These are phyloP conservation scores for Trametes versicolor DNA, from an alignment of 1,284 basidiomycete species.

Conservation along the genomic window DNA sequence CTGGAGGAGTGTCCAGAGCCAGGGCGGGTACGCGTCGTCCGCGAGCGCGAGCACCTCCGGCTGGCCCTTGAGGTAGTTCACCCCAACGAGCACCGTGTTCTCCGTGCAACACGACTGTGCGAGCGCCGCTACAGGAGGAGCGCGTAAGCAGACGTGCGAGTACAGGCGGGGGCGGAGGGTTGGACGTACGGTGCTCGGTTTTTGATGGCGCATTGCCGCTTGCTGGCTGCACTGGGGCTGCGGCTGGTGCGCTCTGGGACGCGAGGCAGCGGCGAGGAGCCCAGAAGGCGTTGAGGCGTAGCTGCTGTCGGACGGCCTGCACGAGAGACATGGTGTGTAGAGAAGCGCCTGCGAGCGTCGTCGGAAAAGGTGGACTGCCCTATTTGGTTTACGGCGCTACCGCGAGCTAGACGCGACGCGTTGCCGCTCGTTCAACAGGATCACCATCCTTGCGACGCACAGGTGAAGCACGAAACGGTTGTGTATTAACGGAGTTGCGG, in stretches of 20 bases:
- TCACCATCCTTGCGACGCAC: background rate
- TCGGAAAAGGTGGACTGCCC: slow-evolving; percentile 13
- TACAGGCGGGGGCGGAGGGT: background rate
- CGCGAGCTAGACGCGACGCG: background rate
- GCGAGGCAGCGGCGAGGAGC: slow-evolving; percentile 38
- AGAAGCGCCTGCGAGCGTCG: slow-evolving; percentile 16
- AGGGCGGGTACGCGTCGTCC: slow-evolving; percentile 89
- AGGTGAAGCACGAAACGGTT: background rate
- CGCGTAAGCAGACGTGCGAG: background rate
- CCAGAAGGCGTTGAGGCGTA: slow-evolving; percentile 36
- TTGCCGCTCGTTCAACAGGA: background rate
- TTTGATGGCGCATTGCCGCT: slow-evolving; percentile 11
- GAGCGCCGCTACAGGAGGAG: slow-evolving; percentile 15
- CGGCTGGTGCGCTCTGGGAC: slow-evolving; percentile 27
- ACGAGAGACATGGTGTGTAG: slow-evolving; percentile 40
- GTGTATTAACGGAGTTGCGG: slow-evolving; percentile 9
- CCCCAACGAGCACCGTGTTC: slow-evolving; percentile 78
- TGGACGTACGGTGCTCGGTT: slow-evolving; percentile 17
- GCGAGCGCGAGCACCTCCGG: slow-evolving; percentile 80
- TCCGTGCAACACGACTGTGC: slow-evolving; percentile 66
- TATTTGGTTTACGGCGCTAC: slow-evolving; percentile 12
- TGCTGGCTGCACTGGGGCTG: slow-evolving; percentile 15
- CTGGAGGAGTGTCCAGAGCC: slow-evolving; percentile 86
- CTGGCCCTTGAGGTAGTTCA: slow-evolving; percentile 88
- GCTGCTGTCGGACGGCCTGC: slow-evolving; percentile 40